phyloP scores from a whole-genome alignment of 78 protist species.

The Dictyostelium firmibasis region DNA sequence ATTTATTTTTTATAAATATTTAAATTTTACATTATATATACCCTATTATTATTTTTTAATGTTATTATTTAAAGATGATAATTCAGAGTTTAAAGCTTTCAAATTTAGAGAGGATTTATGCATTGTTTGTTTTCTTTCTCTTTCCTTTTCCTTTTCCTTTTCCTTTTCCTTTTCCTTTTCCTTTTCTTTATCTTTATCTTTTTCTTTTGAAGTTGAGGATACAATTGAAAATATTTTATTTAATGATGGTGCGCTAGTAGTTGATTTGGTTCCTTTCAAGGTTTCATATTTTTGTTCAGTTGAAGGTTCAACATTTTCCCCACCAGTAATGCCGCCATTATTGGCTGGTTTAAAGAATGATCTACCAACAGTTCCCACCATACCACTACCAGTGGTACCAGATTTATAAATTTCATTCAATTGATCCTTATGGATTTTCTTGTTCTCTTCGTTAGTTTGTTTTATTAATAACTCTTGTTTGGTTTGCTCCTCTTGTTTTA shows the following conservation, averaged over 20 bases:
- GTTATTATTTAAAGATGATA: not conserved
- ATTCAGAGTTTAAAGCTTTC: constrained; percentile 30
- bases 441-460: not conserved
- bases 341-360: not conserved
- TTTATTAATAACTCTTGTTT: not conserved
- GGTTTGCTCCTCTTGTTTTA: not conserved
- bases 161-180: constrained; percentile 29
- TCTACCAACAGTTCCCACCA: constrained; percentile 25
- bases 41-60: no score
- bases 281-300: not conserved
- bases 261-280: not conserved
- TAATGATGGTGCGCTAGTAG: constrained; percentile 40
- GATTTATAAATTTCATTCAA: not conserved
- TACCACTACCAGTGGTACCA: constrained; percentile 10
- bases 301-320: not conserved
- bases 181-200: constrained; percentile 23
- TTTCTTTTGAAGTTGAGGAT: not conserved
- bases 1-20: no score
- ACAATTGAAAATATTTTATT: constrained; percentile 61
- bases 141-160: not conserved
- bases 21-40: not conserved
- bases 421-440: not conserved
- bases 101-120: not conserved
- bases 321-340: not conserved
- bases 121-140: not conserved